Evolutionary conservation across 1,284 basidiomycete species (phyloP), one percentile per base, ranked within the genome.

Genomic region (Marasmius sp.): DNA sequence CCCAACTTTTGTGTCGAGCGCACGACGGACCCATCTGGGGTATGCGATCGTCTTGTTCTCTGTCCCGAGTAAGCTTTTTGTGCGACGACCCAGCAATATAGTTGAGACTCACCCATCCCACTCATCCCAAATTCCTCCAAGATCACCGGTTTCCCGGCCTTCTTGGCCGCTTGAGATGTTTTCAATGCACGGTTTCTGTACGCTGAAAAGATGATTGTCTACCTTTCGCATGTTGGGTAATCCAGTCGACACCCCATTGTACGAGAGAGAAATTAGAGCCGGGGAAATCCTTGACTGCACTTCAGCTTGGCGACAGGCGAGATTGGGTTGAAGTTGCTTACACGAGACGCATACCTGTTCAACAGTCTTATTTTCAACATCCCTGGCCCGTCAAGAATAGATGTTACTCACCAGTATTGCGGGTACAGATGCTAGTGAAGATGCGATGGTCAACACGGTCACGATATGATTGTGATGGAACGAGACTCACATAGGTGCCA

Each of bases 91-190:
- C n/a, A 5, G 27, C 27, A 27, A 27, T 27, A 27, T 59, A 18
- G 12, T 47, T 38, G 55, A 20, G 41, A 63, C 69, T 57, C 65
- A 83, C 82, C 71, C 5, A 80, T 62, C 27, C 80, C 80, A 27
- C 65, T 68, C 1, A 81, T 68, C n/a, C 84, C 83, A 63, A 85
- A 85, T 63, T 85, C 84, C 65, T 86, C 85, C 14, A 86, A 67
- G 14, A 86, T 71, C 14, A 85, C 66, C 1, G 85, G 84, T 64
- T 86, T 86, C 37, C 75, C 74, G 0, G 79, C 80, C 59, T 72
- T 75, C 60, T 78, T 78, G 0, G 83, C 82, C 22, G 82, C 84
- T 84, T 61, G n/a, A 16, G 22, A 56, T 60, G 54, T 10, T 49
- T 45, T n/a, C 36, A 22, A 11, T 20, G 27, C 27, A 27, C 27